phyloP scores from a whole-genome alignment of 441 rosid genomes.

The Pelargonium citronellum region DNA sequence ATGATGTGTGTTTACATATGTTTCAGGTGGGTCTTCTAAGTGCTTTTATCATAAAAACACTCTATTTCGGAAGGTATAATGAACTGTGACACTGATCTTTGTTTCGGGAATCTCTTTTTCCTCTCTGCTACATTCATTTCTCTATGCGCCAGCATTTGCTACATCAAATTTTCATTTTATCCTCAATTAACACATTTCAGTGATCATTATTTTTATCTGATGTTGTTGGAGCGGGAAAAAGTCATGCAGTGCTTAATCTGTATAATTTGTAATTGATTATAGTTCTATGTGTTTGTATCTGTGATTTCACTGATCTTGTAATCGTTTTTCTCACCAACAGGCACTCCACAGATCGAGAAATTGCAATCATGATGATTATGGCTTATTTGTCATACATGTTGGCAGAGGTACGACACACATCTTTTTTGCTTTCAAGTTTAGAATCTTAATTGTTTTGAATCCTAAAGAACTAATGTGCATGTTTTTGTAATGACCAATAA shows the following conservation, averaged over 20 bases:
- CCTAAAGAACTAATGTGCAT: not conserved
- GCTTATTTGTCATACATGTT: slow-evolving; percentile 62
- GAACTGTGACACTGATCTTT: not conserved
- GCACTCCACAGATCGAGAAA: slow-evolving; percentile 75
- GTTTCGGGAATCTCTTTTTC: too few species aligned
- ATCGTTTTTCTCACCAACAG: slow-evolving; percentile 28
- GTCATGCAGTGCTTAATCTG: too few species aligned
- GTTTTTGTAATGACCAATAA: slow-evolving; percentile 1
- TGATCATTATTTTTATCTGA: not conserved
- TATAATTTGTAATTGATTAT: not conserved
- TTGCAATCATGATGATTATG: slow-evolving; percentile 36
- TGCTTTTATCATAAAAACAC: slow-evolving; percentile 63
- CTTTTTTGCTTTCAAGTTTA: not conserved
- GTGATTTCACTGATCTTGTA: slow-evolving; percentile 11
- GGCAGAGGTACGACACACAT: slow-evolving; percentile 51
- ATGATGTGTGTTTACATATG: not conserved
- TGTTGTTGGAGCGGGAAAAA: not conserved
- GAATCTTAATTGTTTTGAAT: not conserved
- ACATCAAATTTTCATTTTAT: not conserved
- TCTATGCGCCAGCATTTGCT: not conserved
- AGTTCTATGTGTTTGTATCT: not conserved
- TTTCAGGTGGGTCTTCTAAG: slow-evolving; percentile 59
- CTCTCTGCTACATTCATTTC: not conserved
- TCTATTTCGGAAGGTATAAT: slow-evolving; percentile 64
- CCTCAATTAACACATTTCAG: not conserved